A percentile compares a stretch with the other conserved stretches of the same genome.
phyloP scores from a whole-genome alignment of 495 filamentous ascomycete genomes.

The Cudoniella acicularis region DNA sequence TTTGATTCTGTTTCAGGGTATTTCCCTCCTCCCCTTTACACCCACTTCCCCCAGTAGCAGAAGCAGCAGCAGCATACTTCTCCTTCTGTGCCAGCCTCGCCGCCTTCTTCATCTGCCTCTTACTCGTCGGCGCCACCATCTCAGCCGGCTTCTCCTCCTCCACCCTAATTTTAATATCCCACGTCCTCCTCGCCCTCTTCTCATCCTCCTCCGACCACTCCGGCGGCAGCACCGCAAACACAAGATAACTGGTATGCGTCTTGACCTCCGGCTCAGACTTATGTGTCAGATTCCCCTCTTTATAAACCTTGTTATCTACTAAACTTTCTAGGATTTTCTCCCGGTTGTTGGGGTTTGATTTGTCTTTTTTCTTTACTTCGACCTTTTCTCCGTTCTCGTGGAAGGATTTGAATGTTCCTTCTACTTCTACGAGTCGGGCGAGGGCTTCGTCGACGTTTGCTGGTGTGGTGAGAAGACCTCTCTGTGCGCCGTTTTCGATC shows the following conservation, averaged over 20 bases:
- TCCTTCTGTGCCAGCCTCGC: slow-evolving; percentile 47
- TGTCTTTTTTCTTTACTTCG: slow-evolving; percentile 16
- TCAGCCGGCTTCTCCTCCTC: slow-evolving; percentile 14
- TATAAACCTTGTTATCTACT: slow-evolving; percentile 26
- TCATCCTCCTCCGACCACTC: slow-evolving; percentile 86
- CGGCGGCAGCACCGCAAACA: slow-evolving; percentile 84
- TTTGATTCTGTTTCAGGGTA: neutral
- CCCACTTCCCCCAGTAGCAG: neutral
- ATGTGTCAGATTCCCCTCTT: slow-evolving; percentile 70
- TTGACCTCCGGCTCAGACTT: slow-evolving; percentile 84
- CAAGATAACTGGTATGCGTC: slow-evolving; percentile 90
- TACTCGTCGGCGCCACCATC: slow-evolving; percentile 38
- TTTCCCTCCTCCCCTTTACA: neutral
- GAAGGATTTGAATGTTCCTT: slow-evolving; percentile 57
- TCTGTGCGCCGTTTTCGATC: slow-evolving; percentile 44
- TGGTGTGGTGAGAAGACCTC: slow-evolving; percentile 56
- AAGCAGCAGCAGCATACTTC: slow-evolving; percentile 25
- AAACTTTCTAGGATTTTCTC: slow-evolving; percentile 23
- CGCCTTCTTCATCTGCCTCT: slow-evolving; percentile 50
- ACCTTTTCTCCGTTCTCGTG: slow-evolving; percentile 35
- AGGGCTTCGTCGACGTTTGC: slow-evolving; percentile 77
- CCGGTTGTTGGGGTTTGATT: slow-evolving; percentile 23
- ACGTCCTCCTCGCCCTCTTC: slow-evolving; percentile 56
- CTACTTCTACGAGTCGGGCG: slow-evolving; percentile 64
- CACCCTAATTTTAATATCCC: slow-evolving; percentile 41